phyloP scores from a whole-genome alignment of 129 eudicot genomes.

The Solidago caesia region DNA sequence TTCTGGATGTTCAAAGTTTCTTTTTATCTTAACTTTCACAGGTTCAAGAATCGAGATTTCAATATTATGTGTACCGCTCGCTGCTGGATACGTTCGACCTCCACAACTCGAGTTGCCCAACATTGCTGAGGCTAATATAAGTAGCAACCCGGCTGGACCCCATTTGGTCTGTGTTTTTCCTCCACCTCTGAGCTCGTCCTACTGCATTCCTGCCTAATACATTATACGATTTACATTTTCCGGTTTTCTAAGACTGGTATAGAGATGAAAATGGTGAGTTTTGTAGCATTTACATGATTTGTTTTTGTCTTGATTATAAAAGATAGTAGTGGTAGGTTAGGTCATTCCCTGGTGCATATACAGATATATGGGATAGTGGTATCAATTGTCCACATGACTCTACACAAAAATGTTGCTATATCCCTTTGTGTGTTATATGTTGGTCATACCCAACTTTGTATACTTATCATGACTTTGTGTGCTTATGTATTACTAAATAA shows the following conservation, averaged over 20 bases:
- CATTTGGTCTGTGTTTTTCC: slow-evolving; percentile 93
- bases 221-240: slow-evolving; percentile 7
- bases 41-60: slow-evolving; percentile 91
- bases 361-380: slow-evolving; percentile 25
- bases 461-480: slow-evolving; percentile 16
- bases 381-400: slow-evolving; percentile 11
- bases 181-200: slow-evolving; percentile 90
- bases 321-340: slow-evolving; percentile 23
- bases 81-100: slow-evolving; percentile 93
- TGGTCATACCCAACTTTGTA: neutral
- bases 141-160: slow-evolving; percentile 95
- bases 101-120: slow-evolving; percentile 84
- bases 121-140: slow-evolving; percentile 67
- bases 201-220: slow-evolving; percentile 73
- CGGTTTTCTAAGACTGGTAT: slow-evolving; percentile 13
- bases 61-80: slow-evolving; percentile 75
- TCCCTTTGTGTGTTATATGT: slow-evolving; percentile 24
- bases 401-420: slow-evolving; percentile 7
- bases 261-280: slow-evolving; percentile 27
- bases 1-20: neutral
- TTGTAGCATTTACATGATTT: slow-evolving; percentile 26
- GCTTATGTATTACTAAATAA: slow-evolving; percentile 15
- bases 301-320: slow-evolving; percentile 10
- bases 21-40: slow-evolving; percentile 26
- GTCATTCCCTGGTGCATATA: slow-evolving; percentile 31